Percentiles rank a stretch among this genome's conserved stretches.
Conservation (phyloP, 2,329 filamentous ascomycete species). For the Zasmidium citrigriseum region DNA sequence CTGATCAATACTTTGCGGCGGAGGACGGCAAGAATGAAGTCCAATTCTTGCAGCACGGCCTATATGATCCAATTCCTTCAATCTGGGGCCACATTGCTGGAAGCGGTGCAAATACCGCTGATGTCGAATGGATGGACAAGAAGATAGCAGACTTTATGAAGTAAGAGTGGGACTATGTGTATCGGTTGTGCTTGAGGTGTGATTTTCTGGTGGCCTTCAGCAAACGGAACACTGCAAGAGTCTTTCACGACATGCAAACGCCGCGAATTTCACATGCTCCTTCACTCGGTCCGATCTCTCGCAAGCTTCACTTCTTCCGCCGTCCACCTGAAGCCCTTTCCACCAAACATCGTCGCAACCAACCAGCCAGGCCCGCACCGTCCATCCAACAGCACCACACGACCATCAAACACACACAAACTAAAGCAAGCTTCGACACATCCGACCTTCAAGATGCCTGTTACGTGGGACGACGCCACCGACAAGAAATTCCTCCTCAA, state of each 20-base stretch:
- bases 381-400: not conserved
- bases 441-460: not conserved
- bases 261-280: too few relatives aligned
- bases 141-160: not conserved
- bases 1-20: conserved; percentile 3
- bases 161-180: not conserved
- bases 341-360: too few relatives aligned
- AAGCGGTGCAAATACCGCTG: not conserved
- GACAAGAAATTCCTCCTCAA: conserved; percentile 10
- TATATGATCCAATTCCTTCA: conserved; percentile 1
- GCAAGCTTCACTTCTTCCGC: too few relatives aligned
- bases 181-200: not conserved
- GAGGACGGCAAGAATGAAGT: conserved; percentile 1
- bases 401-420: not conserved
- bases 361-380: not conserved
- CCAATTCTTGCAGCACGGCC: not conserved
- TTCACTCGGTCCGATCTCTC: too few relatives aligned
- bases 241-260: too few relatives aligned
- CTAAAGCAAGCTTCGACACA: too few relatives aligned
- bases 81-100: conserved; percentile 7
- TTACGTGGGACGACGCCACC: conserved; percentile 10
- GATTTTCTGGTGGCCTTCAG: too few relatives aligned
- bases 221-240: too few relatives aligned
- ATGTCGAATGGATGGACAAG: not conserved
- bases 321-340: too few relatives aligned